Evolutionary conservation across 2,329 filamentous ascomycete species (phyloP).

Genomic region (Trichoderma atrobrunneum): DNA sequence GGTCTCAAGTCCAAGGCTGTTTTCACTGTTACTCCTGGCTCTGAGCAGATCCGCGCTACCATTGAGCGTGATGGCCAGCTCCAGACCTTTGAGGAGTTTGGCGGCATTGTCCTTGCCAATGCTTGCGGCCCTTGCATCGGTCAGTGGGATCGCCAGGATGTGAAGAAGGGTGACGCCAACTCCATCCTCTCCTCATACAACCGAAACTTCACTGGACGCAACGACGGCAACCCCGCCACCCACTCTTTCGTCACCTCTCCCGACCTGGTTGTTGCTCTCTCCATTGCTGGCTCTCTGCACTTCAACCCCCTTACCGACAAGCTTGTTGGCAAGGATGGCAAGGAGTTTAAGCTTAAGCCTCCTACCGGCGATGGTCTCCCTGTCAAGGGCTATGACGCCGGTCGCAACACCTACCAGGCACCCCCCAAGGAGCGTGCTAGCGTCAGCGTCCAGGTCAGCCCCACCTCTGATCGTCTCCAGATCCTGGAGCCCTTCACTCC

Average conservation of each 20-base stretch:
- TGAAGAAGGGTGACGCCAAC: slow-evolving; percentile 94
- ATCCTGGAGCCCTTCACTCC: slow-evolving; percentile 78
- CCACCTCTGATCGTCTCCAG: slow-evolving; percentile 90
- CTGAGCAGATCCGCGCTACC: slow-evolving; percentile 93
- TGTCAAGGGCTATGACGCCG: slow-evolving; percentile 78
- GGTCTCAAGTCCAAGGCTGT: slow-evolving; percentile 90
- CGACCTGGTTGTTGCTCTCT: slow-evolving; percentile 83
- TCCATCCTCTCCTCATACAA: slow-evolving; percentile 99
- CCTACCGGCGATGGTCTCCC: slow-evolving; percentile 83
- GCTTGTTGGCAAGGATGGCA: slow-evolving; percentile 92
- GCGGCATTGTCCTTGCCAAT: slow-evolving; percentile 91
- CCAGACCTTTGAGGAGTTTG: slow-evolving; percentile 93
- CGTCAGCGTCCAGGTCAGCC: slow-evolving; percentile 79
- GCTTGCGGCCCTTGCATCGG: slow-evolving; percentile 91
- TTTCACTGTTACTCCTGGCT: slow-evolving; percentile 94
- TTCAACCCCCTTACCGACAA: slow-evolving; percentile 96
- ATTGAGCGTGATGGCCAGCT: slow-evolving; percentile 89
- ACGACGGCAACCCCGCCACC: slow-evolving; percentile 92
- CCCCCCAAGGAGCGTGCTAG: slow-evolving; percentile 74
- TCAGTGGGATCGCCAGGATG: slow-evolving; percentile 91
- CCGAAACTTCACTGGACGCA: slow-evolving; percentile 98
- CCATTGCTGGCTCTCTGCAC: slow-evolving; percentile 76
- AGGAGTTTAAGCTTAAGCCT: slow-evolving; percentile 83
- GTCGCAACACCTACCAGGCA: slow-evolving; percentile 92
- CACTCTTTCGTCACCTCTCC: slow-evolving; percentile 92